Evolutionary conservation across 768 basidiomycete species (phyloP).

Genomic region (Kwoniella heveanensis): DNA sequence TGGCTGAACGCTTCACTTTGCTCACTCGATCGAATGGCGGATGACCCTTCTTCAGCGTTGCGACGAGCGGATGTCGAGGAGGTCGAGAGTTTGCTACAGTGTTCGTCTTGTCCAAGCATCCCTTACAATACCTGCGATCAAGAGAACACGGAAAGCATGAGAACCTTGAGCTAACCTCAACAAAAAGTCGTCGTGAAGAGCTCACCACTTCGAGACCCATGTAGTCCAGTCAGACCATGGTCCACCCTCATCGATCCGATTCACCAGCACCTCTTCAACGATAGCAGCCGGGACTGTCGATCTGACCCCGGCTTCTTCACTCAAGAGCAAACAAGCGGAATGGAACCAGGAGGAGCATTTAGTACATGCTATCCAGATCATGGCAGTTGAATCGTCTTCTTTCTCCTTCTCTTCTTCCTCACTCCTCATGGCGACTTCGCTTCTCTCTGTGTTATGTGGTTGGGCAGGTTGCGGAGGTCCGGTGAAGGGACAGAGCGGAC

Average conservation of each 20-base stretch:
- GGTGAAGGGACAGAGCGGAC: constrained; percentile 26
- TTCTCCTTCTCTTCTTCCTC: constrained; percentile 5
- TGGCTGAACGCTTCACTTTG: constrained; percentile 16
- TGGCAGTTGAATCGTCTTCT: neutral
- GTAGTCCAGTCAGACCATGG: constrained; percentile 44
- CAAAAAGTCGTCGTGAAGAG: too few species aligned
- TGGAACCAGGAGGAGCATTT: constrained; percentile 52
- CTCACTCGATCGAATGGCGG: constrained; percentile 12
- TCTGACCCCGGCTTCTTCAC: constrained; percentile 20
- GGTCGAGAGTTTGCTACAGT: constrained; percentile 33
- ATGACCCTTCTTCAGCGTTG: constrained; percentile 31
- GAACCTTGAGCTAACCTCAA: too few species aligned
- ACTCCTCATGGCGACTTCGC: neutral
- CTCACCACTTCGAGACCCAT: constrained; percentile 45
- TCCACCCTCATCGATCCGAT: constrained; percentile 22
- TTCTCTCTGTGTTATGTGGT: neutral
- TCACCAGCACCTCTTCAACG: constrained; percentile 16
- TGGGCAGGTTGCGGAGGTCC: constrained; percentile 28
- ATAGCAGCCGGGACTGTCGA: constrained; percentile 33
- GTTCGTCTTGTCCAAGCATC: constrained; percentile 28
- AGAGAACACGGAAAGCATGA: neutral
- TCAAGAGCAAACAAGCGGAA: constrained; percentile 40
- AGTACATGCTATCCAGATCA: constrained; percentile 49
- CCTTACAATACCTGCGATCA: constrained; percentile 37
- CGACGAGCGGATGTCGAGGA: constrained; percentile 36